Base-by-base conservation (phyloP, 2,329 filamentous ascomycete genomes). In the Blastomyces emzantsi region DNA sequence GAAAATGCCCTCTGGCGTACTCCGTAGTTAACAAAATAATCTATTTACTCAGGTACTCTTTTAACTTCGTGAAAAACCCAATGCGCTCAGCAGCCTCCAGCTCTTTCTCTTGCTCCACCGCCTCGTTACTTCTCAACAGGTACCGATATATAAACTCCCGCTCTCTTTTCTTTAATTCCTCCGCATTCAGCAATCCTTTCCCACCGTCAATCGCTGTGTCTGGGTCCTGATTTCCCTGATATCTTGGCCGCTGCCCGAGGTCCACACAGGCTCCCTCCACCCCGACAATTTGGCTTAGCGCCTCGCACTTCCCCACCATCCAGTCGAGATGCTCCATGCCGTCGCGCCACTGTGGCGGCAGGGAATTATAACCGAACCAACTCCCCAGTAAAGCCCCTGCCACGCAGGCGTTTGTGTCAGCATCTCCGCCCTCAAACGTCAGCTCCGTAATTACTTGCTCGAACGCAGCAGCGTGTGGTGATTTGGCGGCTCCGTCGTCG, bases 331-430 rank as follows among this genome's bases (percentile, higher is more conserved):
- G 66, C 25, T 57, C 55, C 30, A 83, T 72, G 0, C 81, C 81
- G 61, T 79, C 73, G 61, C 76, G 75, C 82, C 82, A 84, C 64
- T 82, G 77, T 0, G 73, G 67, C 0, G 82, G 81, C 3, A 84
- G 70, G 1, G 72, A 71, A 51, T 73, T 75, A 68, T 79, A 80
- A 17, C 82, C 82, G 1, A 83, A 67, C 51, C 78, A 79, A 0
- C 75, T 77, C 0, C 82, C 82, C 0, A 83, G 66, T 0, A 84
- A 70, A 0, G 81, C 80, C 0, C 81, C 81, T 0, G 81, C 81
- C 62, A 80, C 81, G 55, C 80, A 82, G 7, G 80, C 81, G 64
- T 84, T 83, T 0, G 82, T 83, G 65, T 83, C 82, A 2, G 81
- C 80, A 65, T 84, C 82, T 0, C 82, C 82, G 1, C 80, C 82